Evolutionary conservation across 2,329 filamentous ascomycete species (phyloP), one percentile per base, ranked within the genome.

Genomic region (Curvularia verruculosa): DNA sequence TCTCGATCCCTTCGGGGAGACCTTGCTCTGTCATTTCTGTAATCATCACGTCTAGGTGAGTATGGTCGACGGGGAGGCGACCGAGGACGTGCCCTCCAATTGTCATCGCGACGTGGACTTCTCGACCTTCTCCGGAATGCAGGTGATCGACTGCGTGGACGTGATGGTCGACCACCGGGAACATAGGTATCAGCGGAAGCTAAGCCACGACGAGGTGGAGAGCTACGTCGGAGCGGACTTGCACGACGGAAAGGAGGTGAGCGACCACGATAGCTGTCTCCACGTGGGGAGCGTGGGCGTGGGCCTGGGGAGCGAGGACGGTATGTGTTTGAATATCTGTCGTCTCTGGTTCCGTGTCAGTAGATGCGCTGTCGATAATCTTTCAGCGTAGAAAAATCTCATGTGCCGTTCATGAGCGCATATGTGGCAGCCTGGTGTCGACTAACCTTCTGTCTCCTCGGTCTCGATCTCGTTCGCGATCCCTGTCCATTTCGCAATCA

Each of bases 21-120:
- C 54, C 79, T 74, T 23, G 61, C 70, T 48, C 74, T 70, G 48
- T 78, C 75, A 52, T 70, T 68, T 51, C 75, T 72, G 50, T 67
- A 74, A 19, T 61, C 59, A 5, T 61, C 74, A n/a, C 77, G 71
- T 49, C 77, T 64, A 24, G 76, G 71, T 15, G 75, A 79, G 49
- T 71, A 78, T 37, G 58, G 70, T 47, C 80, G 75, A 8, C 79
- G 75, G 19, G 80, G 77, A 39, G 83, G 84, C 28, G 84, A 84
- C 61, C 81, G 77, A 46, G 78, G 77, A 59, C 80, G 64, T 50
- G 75, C 52, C 70, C 79, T 72, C 81, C 76, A 75, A 65, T 77
- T 77, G 64, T 81, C 75, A 51, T 77, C 75, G 26, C 75, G 70
- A 29, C 72, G 70, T 37, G 75, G 77, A 56, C 78, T 79, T 56